phyloP scores from a whole-genome alignment of 2,329 filamentous ascomycete genomes.

The Neocatenulostroma microsporum region DNA sequence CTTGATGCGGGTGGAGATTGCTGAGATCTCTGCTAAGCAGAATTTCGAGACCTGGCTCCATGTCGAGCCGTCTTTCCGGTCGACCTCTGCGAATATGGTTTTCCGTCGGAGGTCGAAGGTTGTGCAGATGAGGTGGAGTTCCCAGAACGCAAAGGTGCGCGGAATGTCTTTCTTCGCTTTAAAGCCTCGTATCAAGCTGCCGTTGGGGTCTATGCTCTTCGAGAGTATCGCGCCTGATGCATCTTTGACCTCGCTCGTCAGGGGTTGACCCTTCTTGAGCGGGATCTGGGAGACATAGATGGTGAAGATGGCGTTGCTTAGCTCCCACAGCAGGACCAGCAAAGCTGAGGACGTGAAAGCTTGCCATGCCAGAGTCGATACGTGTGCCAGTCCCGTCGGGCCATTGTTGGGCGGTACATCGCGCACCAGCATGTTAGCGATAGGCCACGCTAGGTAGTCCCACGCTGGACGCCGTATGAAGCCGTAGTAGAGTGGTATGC shows the following conservation, averaged over 20 bases:
- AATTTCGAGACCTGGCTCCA: conserved; percentile 70
- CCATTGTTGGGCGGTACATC: conserved; percentile 63
- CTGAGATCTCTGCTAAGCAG: conserved; percentile 62
- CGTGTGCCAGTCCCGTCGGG: conserved; percentile 45
- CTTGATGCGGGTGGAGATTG: conserved; percentile 60
- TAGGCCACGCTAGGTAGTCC: conserved; percentile 56
- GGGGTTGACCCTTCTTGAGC: conserved; percentile 72
- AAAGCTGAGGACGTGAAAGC: conserved; percentile 53
- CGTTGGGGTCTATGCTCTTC: conserved; percentile 62
- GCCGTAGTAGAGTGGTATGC: conserved; percentile 51
- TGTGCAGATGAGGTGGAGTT: conserved; percentile 73
- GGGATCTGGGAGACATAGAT: conserved; percentile 74
- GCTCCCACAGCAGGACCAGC: conserved; percentile 66
- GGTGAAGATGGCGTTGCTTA: conserved; percentile 69
- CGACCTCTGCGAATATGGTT: conserved; percentile 78
- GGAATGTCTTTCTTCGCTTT: conserved; percentile 74
- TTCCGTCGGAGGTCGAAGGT: conserved; percentile 64
- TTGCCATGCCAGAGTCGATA: conserved; percentile 16
- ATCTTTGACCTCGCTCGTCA: conserved; percentile 70
- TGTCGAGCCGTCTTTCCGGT: conserved; percentile 66
- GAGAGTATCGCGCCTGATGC: conserved; percentile 19
- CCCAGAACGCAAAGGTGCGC: conserved; percentile 85
- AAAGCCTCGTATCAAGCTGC: conserved; percentile 74
- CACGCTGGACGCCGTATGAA: conserved; percentile 58
- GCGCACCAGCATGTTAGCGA: conserved; percentile 65